Conservation (phyloP, 352 stramenopile genomes). For the Globisporangium paroecandrum region DNA sequence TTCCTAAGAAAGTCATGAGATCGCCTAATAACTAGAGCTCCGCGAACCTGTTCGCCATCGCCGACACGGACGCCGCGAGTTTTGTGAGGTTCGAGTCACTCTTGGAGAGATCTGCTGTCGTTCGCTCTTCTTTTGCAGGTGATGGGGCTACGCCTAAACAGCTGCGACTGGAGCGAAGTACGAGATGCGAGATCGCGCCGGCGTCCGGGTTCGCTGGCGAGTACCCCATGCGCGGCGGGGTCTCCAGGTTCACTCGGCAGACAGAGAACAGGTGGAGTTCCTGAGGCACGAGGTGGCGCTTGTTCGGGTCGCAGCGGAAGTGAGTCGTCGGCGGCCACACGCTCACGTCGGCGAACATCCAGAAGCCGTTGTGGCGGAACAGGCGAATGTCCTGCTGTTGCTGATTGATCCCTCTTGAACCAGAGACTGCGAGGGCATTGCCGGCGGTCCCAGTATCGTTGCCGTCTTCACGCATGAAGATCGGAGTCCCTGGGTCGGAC, state of each 20-base stretch:
- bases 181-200: constrained; percentile 18
- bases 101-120: background rate
- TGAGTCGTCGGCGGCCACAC: constrained; percentile 50
- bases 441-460: constrained; percentile 4
- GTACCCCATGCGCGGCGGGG: constrained; percentile 39
- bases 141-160: background rate
- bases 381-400: constrained; percentile 44
- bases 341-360: constrained; percentile 59
- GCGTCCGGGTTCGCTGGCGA: constrained; percentile 23
- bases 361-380: constrained; percentile 62
- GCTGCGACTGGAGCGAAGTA: constrained; percentile 13
- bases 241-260: constrained; percentile 31
- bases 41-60: constrained; percentile 14
- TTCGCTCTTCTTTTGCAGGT: background rate
- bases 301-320: constrained; percentile 62
- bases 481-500: constrained; percentile 33
- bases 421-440: background rate
- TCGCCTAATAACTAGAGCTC: constrained; percentile 26
- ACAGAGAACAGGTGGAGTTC: constrained; percentile 18
- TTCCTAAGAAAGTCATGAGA: background rate
- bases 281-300: constrained; percentile 18
- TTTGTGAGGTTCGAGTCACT: constrained; percentile 1
- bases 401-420: background rate
- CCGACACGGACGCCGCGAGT: constrained; percentile 12
- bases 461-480: constrained; percentile 45